phyloP scores from a whole-genome alignment of 371 early-diverging fungal species.

The Haplosporangium sp. region DNA sequence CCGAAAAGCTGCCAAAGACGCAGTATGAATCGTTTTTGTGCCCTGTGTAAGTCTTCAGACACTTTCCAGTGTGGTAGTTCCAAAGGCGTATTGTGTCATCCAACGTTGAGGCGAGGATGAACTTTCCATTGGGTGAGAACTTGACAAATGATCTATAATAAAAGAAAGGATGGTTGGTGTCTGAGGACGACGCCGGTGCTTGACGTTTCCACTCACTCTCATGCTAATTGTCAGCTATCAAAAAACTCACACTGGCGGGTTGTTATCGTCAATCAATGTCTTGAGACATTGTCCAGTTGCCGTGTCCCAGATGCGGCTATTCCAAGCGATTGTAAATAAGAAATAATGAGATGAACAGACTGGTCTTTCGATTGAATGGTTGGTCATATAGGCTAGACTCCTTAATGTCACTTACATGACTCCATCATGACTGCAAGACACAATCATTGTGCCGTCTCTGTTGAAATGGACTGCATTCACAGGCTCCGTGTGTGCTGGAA shows the following conservation, averaged over 20 bases:
- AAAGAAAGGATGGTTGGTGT: not conserved
- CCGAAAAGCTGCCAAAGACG: constrained; percentile 91
- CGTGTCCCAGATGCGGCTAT: constrained; percentile 96
- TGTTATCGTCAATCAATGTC: constrained; percentile 93
- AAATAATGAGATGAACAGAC: no score
- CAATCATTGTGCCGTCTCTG: constrained; percentile 96
- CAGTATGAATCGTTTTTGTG: constrained; percentile 94
- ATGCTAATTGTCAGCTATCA: not conserved
- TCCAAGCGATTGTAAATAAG: not conserved
- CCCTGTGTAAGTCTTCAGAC: constrained; percentile 93
- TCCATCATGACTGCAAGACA: constrained; percentile 95
- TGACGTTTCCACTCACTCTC: not conserved
- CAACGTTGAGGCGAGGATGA: constrained; percentile 92
- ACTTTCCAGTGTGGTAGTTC: constrained; percentile 93
- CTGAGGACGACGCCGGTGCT: not conserved
- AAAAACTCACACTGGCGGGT: constrained; percentile 86
- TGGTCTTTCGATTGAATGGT: not conserved
- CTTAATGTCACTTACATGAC: constrained; percentile 75
- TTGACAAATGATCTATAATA: constrained; percentile 86
- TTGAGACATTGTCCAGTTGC: constrained; percentile 96
- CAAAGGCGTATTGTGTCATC: constrained; percentile 95
- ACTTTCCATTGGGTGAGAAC: constrained; percentile 98
- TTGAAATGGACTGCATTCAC: constrained; percentile 96
- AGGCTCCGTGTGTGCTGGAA: constrained; percentile 97
- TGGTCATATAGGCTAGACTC: not conserved